These are phyloP conservation scores for Athelia sp. DNA, from an alignment of 1,284 basidiomycete genomes.

Conservation along the genomic window DNA sequence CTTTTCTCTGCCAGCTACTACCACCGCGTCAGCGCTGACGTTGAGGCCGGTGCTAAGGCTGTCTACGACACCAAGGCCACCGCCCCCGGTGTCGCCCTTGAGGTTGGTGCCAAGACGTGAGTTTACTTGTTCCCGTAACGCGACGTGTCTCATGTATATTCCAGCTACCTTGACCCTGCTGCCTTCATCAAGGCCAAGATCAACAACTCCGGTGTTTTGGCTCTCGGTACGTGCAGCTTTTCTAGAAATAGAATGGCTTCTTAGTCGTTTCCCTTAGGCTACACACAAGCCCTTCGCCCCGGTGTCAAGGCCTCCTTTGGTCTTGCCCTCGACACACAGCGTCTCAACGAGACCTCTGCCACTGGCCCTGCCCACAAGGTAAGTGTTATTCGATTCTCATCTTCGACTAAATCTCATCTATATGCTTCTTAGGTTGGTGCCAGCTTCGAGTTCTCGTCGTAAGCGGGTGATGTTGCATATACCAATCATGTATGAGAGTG, in stretches of 20 bases:
- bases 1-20: constrained; percentile 97
- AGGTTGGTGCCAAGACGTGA: constrained; percentile 95
- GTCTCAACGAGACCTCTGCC: constrained; percentile 68
- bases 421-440: constrained; percentile 53
- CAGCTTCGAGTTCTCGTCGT: constrained; percentile 71
- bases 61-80: constrained; percentile 95
- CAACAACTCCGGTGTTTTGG: constrained; percentile 92
- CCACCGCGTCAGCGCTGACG: constrained; percentile 92
- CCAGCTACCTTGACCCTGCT: constrained; percentile 79
- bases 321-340: constrained; percentile 87
- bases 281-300: constrained; percentile 91
- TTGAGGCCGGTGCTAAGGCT: constrained; percentile 97
- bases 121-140: constrained; percentile 24
- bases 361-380: constrained; percentile 72
- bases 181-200: constrained; percentile 99
- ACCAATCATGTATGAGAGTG: too few species aligned
- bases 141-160: constrained; percentile 3
- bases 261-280: constrained; percentile 39
- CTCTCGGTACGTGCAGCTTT: constrained; percentile 70
- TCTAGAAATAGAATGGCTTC: too few species aligned
- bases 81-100: constrained; percentile 84
- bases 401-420: too few species aligned
- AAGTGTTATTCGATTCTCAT: constrained; percentile 3
- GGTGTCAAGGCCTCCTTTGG: constrained; percentile 95
- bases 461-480: constrained; percentile 16